Evolutionary conservation across 2,329 filamentous ascomycete genomes (phyloP), one percentile per base, ranked within the genome.

Genomic region (Ilyonectria sp.): DNA sequence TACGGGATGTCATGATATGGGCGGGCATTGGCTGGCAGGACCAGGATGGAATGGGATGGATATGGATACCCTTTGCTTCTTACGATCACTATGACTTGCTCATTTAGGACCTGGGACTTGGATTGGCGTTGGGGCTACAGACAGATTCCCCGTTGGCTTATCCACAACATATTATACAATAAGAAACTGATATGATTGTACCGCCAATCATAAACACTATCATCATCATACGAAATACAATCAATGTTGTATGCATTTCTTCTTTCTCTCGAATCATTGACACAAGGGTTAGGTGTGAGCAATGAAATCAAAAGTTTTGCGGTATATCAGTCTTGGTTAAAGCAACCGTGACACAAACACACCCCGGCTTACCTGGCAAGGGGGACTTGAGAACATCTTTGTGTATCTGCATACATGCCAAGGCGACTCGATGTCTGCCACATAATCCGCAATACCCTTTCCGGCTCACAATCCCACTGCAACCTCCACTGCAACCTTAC

Each of bases 11-110:
- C 6, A 33, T 7, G 17, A n/a, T 6, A 21, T 8, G 4, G 44
- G 19, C 19, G 44, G 29, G 6, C 7, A 53, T 8, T 21, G 29
- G 10, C 2, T 11, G n/a, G 26, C 21, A 49, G 57, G 40, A n/a
- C 37, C n/a, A 52, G 52, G 33, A 31, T 4, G 19, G 43, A 2
- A 64, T 23, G 6, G 17, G 46, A 55, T 58, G 69, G 54, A 52
- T 53, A 17, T 19, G 65, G 70, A 74, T 73, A 74, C 71, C 69
- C 69, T 74, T 72, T 72, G 57, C 50, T 73, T 53, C 50, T 53
- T 35, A 53, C 50, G 50, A 53, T 53, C 50, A 53, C 10, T 53
- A 35, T 53, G 50, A 33, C 29, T 53, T 53, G 50, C 50, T n/a
- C 31, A 53, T 35, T 35, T 53, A 19, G 31, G 31, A 37, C 19